Conservation (phyloP, 305 asterid genomes). For the Rubia peregrina region DNA sequence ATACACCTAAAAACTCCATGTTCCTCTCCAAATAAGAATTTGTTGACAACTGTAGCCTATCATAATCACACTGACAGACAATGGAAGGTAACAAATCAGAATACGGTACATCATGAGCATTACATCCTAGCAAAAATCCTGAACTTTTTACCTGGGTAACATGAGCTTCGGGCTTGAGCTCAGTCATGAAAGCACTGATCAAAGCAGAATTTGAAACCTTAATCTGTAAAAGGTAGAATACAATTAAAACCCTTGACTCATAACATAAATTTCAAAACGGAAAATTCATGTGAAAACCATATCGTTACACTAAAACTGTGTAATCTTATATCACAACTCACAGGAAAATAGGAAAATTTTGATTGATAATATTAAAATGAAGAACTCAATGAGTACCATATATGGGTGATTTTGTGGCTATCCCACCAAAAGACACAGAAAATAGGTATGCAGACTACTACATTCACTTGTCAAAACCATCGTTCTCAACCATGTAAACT, state of each 20-base stretch:
- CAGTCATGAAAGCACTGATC: constrained; percentile 90
- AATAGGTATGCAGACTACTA: neutral
- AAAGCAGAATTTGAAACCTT: constrained; percentile 98
- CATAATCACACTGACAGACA: constrained; percentile 63
- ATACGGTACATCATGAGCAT: neutral
- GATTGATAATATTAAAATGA: neutral
- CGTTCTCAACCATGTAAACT: neutral
- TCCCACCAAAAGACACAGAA: neutral
- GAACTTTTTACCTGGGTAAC: constrained; percentile 56
- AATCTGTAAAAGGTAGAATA: constrained; percentile 41
- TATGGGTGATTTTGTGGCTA: neutral
- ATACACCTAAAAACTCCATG: constrained; percentile 80
- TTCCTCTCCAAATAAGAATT: constrained; percentile 79
- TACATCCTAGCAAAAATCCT: neutral
- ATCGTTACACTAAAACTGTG: neutral
- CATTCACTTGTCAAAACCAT: neutral
- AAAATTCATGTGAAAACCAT: neutral
- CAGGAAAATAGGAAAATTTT: neutral
- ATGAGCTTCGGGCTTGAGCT: constrained; percentile 77
- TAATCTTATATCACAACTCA: neutral
- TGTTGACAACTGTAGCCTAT: constrained; percentile 77
- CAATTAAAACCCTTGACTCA: neutral
- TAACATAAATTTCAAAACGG: neutral
- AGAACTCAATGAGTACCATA: neutral
- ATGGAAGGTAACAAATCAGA: constrained; percentile 12